Evolutionary conservation across 2,329 filamentous ascomycete species (phyloP).

Genomic region (Blastomyces parvus): DNA sequence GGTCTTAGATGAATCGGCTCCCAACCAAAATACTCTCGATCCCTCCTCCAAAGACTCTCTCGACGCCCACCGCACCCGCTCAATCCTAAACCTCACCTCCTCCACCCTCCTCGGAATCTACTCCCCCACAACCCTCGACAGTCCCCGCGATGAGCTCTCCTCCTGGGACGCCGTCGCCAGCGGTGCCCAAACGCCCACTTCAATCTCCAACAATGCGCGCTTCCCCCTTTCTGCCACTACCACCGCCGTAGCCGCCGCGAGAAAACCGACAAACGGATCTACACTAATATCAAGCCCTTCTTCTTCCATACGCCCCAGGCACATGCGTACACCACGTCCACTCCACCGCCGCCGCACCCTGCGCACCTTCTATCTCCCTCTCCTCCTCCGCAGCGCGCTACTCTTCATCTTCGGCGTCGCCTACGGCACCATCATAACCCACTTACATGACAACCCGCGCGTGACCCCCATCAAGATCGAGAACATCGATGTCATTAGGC

Average conservation of each 20-base stretch:
- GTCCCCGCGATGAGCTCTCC: slow-evolving; percentile 11
- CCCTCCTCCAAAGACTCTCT: slow-evolving; percentile 15
- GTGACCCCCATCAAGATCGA: slow-evolving; percentile 55
- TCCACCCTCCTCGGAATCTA: slow-evolving; percentile 92
- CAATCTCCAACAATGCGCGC: slow-evolving; percentile 17
- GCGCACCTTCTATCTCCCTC: slow-evolving; percentile 42
- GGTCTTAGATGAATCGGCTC: slow-evolving; percentile 26
- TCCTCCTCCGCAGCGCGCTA: slow-evolving; percentile 50
- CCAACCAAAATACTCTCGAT: slow-evolving; percentile 15
- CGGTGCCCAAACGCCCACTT: slow-evolving; percentile 59
- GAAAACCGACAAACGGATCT: background rate
- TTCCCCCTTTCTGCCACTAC: slow-evolving; percentile 15
- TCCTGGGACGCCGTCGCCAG: slow-evolving; percentile 51
- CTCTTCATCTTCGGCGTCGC: slow-evolving; percentile 71
- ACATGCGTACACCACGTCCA: slow-evolving; percentile 1
- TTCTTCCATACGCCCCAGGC: background rate
- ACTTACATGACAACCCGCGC: slow-evolving; percentile 59
- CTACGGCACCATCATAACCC: slow-evolving; percentile 73
- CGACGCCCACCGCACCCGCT: slow-evolving; percentile 59
- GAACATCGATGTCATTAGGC: slow-evolving; percentile 42
- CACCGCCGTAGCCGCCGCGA: background rate
- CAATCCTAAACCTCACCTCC: slow-evolving; percentile 74
- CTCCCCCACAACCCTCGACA: slow-evolving; percentile 52
- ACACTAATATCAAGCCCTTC: background rate
- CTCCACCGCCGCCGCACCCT: slow-evolving; percentile 27